These are phyloP conservation scores for Aspergillus carbonarius DNA, from an alignment of 2,329 filamentous ascomycete species.

Conservation along the genomic window DNA sequence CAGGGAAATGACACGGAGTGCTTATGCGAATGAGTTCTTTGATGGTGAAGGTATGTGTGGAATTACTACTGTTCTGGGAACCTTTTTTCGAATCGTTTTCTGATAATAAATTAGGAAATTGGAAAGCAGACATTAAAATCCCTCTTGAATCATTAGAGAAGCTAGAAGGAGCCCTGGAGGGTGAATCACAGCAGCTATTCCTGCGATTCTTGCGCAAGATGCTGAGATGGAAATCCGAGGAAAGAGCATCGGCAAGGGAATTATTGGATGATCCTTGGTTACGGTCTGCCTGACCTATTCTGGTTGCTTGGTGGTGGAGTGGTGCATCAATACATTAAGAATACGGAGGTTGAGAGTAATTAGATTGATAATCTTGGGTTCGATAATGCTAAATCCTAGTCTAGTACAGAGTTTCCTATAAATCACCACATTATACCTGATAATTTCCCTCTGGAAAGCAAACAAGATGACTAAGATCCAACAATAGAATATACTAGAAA, in stretches of 20 bases:
- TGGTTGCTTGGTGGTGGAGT: too few species aligned
- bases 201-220: slow-evolving; percentile 23
- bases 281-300: neutral
- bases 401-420: too few species aligned
- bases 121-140: slow-evolving; percentile 14
- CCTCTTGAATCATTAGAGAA: slow-evolving; percentile 17
- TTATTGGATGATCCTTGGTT: slow-evolving; percentile 22
- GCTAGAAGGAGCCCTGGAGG: slow-evolving; percentile 15
- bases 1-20: neutral
- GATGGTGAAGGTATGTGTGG: neutral
- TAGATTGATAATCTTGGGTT: too few species aligned
- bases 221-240: slow-evolving; percentile 20
- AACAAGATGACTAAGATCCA: too few species aligned
- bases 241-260: slow-evolving; percentile 18
- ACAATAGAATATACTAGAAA: too few species aligned
- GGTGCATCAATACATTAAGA: too few species aligned
- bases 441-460: too few species aligned
- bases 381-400: too few species aligned
- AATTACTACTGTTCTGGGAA: too few species aligned
- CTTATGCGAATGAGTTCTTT: neutral
- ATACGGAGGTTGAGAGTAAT: too few species aligned
- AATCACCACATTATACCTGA: too few species aligned
- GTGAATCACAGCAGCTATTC: slow-evolving; percentile 12
- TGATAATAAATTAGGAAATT: slow-evolving; percentile 10
- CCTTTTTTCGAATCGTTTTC: neutral